Evolutionary conservation across 441 rosid species (phyloP).

Genomic region (Gossypium trilobum): DNA sequence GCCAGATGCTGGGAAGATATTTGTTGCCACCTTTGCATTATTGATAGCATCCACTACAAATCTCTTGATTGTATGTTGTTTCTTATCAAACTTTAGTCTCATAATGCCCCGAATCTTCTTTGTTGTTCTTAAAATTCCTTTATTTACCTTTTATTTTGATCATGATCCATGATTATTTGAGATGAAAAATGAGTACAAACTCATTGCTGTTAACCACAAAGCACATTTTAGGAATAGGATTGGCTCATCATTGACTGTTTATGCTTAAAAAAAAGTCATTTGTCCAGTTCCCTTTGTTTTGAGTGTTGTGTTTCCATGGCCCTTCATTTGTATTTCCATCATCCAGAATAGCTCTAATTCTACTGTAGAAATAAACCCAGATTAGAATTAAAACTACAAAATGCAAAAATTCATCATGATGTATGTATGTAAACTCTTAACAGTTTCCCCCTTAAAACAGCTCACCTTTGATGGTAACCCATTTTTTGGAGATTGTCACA

Average conservation of each 20-base stretch:
- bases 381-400: background rate
- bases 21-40: conserved; percentile 61
- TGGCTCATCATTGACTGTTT: background rate
- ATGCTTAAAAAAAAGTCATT: background rate
- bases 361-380: background rate
- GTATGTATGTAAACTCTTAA: background rate
- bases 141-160: background rate
- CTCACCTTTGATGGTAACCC: background rate
- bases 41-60: conserved; percentile 62
- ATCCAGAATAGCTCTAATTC: background rate
- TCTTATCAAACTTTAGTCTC: background rate
- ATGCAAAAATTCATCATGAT: background rate
- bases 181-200: background rate
- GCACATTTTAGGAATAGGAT: background rate
- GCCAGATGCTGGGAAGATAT: conserved; percentile 67
- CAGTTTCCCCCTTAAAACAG: background rate
- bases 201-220: background rate
- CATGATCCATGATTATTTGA: background rate
- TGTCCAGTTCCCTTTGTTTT: background rate
- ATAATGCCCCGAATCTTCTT: background rate
- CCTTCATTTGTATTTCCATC: background rate
- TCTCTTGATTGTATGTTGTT: conserved; percentile 49
- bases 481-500: background rate
- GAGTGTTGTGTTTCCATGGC: background rate
- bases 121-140: background rate